These are phyloP conservation scores for Rhizophagus sp. DNA, from an alignment of 192 early-diverging fungal species.

Conservation along the genomic window DNA sequence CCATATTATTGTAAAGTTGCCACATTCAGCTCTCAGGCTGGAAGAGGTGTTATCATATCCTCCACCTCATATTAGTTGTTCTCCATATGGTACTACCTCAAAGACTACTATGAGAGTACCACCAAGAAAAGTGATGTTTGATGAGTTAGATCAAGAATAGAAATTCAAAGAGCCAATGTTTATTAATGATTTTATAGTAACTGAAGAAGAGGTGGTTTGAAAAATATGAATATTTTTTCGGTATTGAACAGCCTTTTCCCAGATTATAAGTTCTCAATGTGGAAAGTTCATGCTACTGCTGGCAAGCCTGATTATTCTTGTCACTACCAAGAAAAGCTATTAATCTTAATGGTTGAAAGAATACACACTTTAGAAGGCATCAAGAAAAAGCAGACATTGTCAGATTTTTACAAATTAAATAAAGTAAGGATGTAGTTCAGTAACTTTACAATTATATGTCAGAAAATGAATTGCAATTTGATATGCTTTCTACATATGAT, in stretches of 20 bases:
- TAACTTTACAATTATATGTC: not conserved
- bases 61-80: slow-evolving; percentile 2
- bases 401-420: not conserved
- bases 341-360: not conserved
- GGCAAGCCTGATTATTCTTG: too few relatives aligned
- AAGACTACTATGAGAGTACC: not conserved
- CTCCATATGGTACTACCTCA: not conserved
- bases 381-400: too few relatives aligned
- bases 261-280: not conserved
- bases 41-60: slow-evolving; percentile 19
- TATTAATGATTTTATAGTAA: not conserved
- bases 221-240: not conserved
- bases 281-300: not conserved
- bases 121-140: not conserved
- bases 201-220: not conserved
- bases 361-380: not conserved
- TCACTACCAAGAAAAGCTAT: not conserved
- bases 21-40: slow-evolving; percentile 12
- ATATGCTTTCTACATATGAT: not conserved
- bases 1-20: too few relatives aligned
- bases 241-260: not conserved
- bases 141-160: not conserved
- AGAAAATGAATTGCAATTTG: not conserved
- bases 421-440: not conserved
- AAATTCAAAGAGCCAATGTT: not conserved